These are phyloP conservation scores for Osmozyma mogii DNA, from an alignment of 805 yeast genomes.

Conservation along the genomic window DNA sequence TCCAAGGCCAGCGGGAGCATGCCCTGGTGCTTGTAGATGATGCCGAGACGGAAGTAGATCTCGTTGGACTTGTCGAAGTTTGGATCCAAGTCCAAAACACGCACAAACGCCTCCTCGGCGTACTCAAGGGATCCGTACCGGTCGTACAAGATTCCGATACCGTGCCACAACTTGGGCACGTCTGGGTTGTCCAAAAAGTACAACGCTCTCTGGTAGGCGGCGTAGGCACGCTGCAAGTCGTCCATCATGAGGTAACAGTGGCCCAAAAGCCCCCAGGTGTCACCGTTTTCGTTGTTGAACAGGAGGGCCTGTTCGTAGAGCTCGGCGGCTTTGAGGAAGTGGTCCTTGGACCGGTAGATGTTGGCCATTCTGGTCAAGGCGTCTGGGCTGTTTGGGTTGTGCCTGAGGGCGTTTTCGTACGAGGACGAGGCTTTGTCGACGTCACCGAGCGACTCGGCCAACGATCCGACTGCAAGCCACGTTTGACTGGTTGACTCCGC, in stretches of 20 bases:
- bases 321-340: slow-evolving; percentile 91
- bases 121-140: slow-evolving; percentile 93
- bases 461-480: slow-evolving; percentile 82
- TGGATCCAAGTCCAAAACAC: slow-evolving; percentile 93
- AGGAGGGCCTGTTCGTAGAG: slow-evolving; percentile 81
- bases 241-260: slow-evolving; percentile 96
- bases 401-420: slow-evolving; percentile 80
- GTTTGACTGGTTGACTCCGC: slow-evolving; percentile 64
- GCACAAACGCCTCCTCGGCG: slow-evolving; percentile 97
- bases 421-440: slow-evolving; percentile 83
- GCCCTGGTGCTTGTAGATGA: slow-evolving; percentile 91
- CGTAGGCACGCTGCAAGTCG: slow-evolving; percentile 90
- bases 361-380: slow-evolving; percentile 83
- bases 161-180: slow-evolving; percentile 97
- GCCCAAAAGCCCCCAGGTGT: slow-evolving; percentile 94
- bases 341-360: slow-evolving; percentile 79
- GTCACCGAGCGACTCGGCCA: slow-evolving; percentile 86
- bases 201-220: slow-evolving; percentile 93
- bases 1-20: slow-evolving; percentile 83
- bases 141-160: slow-evolving; percentile 93
- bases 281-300: slow-evolving; percentile 82
- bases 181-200: slow-evolving; percentile 87
- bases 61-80: slow-evolving; percentile 94
- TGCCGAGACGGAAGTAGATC: slow-evolving; percentile 92
- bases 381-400: slow-evolving; percentile 78